These are phyloP conservation scores for Fusarium verticillioides DNA, from an alignment of 2,329 filamentous ascomycete genomes.

Conservation along the genomic window DNA sequence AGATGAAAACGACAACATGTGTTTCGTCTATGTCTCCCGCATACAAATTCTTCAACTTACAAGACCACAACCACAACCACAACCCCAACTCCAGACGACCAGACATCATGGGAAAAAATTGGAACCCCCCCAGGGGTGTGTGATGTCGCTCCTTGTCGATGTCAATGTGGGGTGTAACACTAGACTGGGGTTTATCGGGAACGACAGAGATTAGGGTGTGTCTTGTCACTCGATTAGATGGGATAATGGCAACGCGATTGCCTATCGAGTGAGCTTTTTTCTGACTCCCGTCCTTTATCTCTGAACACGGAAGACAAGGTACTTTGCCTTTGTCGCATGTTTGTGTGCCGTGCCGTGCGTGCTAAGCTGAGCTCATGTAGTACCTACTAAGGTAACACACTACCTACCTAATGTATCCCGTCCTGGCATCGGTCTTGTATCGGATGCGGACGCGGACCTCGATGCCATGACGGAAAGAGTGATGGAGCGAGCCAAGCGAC, in stretches of 20 bases:
- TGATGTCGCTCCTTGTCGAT: constrained; percentile 8
- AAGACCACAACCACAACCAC: background rate
- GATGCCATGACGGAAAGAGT: constrained; percentile 30
- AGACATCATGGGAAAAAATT: background rate
- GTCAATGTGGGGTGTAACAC: constrained; percentile 27
- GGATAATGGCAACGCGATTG: constrained; percentile 36
- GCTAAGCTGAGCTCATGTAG: background rate
- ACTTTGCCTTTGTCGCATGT: constrained; percentile 16
- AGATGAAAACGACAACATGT: background rate
- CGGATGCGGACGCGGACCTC: constrained; percentile 17
- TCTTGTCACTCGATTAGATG: constrained; percentile 40
- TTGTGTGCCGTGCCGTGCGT: background rate
- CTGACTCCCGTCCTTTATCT: constrained; percentile 11
- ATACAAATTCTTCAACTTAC: background rate
- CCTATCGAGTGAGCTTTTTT: constrained; percentile 35
- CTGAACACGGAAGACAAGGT: constrained; percentile 17
- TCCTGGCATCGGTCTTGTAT: constrained; percentile 19
- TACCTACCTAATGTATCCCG: background rate
- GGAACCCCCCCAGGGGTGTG: constrained; percentile 16
- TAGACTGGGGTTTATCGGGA: constrained; percentile 39
- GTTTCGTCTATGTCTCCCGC: background rate
- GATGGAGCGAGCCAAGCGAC: constrained; percentile 1
- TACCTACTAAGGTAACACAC: background rate
- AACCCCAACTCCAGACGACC: background rate
- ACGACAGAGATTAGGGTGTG: constrained; percentile 36